phyloP scores from a whole-genome alignment of 2,329 filamentous ascomycete genomes.

The Aureobasidium sp. region DNA sequence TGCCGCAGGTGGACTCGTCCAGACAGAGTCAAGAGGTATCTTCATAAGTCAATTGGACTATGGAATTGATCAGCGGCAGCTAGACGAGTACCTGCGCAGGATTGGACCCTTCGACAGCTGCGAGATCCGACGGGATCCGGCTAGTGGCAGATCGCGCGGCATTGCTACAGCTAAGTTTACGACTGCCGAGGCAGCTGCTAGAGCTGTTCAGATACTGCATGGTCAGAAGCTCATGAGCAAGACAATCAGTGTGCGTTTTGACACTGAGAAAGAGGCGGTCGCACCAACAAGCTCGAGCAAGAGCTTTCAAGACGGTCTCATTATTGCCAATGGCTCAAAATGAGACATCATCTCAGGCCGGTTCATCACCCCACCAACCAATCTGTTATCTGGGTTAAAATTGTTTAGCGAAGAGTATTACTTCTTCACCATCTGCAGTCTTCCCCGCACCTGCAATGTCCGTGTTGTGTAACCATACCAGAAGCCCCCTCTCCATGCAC shows the following conservation, averaged over 20 bases:
- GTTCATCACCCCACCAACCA: background rate
- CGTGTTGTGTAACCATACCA: slow-evolving; percentile 17
- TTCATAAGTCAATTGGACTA: slow-evolving; percentile 20
- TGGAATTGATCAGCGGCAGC: slow-evolving; percentile 7
- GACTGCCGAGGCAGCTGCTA: slow-evolving; percentile 2
- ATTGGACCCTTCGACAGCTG: slow-evolving; percentile 17
- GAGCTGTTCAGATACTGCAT: slow-evolving; percentile 8
- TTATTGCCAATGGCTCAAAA: slow-evolving; percentile 20
- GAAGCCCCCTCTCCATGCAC: background rate
- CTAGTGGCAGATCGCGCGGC: slow-evolving; percentile 17
- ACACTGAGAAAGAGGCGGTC: slow-evolving; percentile 14
- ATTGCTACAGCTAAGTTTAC: slow-evolving; percentile 13
- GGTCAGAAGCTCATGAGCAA: slow-evolving; percentile 13
- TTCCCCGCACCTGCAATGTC: slow-evolving; percentile 6
- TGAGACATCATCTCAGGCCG: background rate
- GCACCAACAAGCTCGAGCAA: background rate
- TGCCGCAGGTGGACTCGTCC: too few species aligned
- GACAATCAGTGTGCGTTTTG: slow-evolving; percentile 14
- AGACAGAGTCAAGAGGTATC: slow-evolving; percentile 12
- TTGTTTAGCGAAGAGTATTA: background rate
- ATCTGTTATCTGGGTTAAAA: background rate
- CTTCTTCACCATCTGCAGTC: background rate
- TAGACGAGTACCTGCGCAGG: slow-evolving; percentile 15
- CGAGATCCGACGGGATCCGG: slow-evolving; percentile 13
- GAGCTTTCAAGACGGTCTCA: background rate